A percentile compares a stretch with the other conserved stretches of the same genome.
Evolutionary conservation across 768 basidiomycete species (phyloP).

Genomic region (Strobilomyces echinocephalus): DNA sequence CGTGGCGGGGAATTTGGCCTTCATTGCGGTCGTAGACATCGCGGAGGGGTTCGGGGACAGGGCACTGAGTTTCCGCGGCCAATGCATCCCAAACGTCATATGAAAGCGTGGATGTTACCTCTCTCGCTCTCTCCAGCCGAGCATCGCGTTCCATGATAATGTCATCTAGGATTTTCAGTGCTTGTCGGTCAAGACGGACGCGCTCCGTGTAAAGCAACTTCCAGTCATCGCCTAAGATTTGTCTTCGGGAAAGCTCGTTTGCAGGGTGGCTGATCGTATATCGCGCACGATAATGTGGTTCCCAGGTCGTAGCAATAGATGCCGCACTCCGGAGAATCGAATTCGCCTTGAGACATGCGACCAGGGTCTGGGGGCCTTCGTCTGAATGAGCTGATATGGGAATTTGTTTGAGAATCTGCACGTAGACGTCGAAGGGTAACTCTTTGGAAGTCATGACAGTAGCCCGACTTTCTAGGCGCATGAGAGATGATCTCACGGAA

Average conservation of each 20-base stretch:
- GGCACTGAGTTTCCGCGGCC: constrained; percentile 34
- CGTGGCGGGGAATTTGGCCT: constrained; percentile 20
- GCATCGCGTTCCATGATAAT: constrained; percentile 36
- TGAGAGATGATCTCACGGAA: no score
- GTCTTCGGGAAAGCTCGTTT: constrained; percentile 35
- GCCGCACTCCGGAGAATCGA: constrained; percentile 43
- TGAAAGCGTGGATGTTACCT: constrained; percentile 36
- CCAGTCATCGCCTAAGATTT: constrained; percentile 38
- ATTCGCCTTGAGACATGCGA: constrained; percentile 37
- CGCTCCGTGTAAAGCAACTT: constrained; percentile 42
- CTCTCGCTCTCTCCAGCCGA: constrained; percentile 37
- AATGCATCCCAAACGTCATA: constrained; percentile 57
- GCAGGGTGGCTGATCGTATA: constrained; percentile 40
- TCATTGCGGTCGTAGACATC: constrained; percentile 11
- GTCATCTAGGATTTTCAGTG: constrained; percentile 37
- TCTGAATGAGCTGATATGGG: constrained; percentile 22
- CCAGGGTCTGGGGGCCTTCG: constrained; percentile 32
- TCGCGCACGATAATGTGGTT: constrained; percentile 45
- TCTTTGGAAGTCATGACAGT: constrained; percentile 17
- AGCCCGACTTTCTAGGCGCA: no score
- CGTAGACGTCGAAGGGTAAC: constrained; percentile 35
- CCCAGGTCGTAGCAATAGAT: constrained; percentile 42
- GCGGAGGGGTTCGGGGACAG: constrained; percentile 31
- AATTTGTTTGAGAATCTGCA: constrained; percentile 34
- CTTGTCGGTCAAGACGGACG: constrained; percentile 39